Evolutionary conservation across 495 filamentous ascomycete genomes (phyloP).

Genomic region (Talaromyces liani): DNA sequence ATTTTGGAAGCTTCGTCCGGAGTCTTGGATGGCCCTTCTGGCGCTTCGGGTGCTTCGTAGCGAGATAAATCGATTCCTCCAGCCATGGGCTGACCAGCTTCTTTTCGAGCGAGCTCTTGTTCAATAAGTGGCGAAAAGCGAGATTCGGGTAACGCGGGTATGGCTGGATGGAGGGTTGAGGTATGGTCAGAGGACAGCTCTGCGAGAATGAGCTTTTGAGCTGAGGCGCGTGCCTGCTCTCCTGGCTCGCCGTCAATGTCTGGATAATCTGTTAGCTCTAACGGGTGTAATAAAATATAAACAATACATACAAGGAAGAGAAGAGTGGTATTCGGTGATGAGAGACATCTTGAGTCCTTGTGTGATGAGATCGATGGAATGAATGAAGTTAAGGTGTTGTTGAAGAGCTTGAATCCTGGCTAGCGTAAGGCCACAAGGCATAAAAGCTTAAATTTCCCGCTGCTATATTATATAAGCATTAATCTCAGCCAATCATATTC

Average conservation of each 20-base stretch:
- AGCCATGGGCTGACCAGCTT: slow-evolving; percentile 42
- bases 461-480: neutral
- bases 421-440: neutral
- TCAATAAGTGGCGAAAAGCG: slow-evolving; percentile 55
- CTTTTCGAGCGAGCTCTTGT: slow-evolving; percentile 54
- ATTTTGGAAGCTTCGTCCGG: slow-evolving; percentile 19
- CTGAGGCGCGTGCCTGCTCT: slow-evolving; percentile 45
- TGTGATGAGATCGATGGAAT: neutral
- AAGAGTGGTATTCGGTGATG: slow-evolving; percentile 68
- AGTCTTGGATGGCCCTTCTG: slow-evolving; percentile 23
- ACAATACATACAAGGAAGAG: slow-evolving; percentile 64
- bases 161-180: slow-evolving; percentile 30
- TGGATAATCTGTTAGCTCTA: slow-evolving; percentile 18
- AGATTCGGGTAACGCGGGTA: slow-evolving; percentile 28
- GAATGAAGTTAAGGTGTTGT: neutral
- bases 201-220: slow-evolving; percentile 55
- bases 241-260: slow-evolving; percentile 67
- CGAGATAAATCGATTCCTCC: slow-evolving; percentile 69
- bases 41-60: slow-evolving; percentile 62
- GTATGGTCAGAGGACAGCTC: slow-evolving; percentile 48
- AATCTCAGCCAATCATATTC: neutral
- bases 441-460: neutral
- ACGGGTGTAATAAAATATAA: too few species aligned
- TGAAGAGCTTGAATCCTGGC: neutral
- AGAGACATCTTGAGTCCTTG: slow-evolving; percentile 43